Conservation (phyloP, 495 filamentous ascomycete species). For the Neurospora hispaniola region DNA sequence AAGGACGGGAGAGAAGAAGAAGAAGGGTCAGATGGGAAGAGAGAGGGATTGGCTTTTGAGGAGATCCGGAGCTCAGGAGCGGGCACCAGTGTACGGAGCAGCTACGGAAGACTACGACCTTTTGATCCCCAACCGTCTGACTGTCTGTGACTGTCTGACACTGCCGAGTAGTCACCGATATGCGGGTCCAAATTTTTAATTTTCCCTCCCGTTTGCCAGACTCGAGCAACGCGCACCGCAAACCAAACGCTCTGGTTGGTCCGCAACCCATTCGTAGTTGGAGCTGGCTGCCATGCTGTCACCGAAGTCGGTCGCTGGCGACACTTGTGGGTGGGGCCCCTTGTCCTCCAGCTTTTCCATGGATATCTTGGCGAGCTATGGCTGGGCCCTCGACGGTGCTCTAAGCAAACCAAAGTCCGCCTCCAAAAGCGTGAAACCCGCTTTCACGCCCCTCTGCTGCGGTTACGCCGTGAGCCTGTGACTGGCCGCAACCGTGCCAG, state of each 20-base stretch:
- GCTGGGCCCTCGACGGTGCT: neutral
- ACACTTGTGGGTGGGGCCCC: conserved; percentile 9
- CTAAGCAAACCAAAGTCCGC: neutral
- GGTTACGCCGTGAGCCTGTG: neutral
- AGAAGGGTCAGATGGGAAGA: neutral
- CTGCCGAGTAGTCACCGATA: conserved; percentile 6
- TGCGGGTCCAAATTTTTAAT: conserved; percentile 21
- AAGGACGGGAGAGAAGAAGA: conserved; percentile 3
- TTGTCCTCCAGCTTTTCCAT: neutral
- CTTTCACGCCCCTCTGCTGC: neutral
- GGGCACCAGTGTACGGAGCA: neutral
- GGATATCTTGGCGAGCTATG: neutral
- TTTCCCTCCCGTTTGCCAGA: conserved; percentile 11
- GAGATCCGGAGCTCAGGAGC: neutral
- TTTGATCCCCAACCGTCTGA: conserved; percentile 16
- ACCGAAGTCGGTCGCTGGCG: conserved; percentile 4
- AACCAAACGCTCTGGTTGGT: neutral
- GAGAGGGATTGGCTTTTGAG: conserved; percentile 11
- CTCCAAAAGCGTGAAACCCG: neutral
- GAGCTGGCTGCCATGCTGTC: neutral
- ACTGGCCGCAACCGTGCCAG: neutral
- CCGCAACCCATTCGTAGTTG: neutral
- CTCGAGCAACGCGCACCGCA: neutral
- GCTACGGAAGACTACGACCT: neutral
- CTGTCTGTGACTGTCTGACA: conserved; percentile 2